Evolutionary conservation across 2,329 filamentous ascomycete genomes (phyloP), one percentile per base, ranked within the genome.

Genomic region (Fusarium austroafricanum): DNA sequence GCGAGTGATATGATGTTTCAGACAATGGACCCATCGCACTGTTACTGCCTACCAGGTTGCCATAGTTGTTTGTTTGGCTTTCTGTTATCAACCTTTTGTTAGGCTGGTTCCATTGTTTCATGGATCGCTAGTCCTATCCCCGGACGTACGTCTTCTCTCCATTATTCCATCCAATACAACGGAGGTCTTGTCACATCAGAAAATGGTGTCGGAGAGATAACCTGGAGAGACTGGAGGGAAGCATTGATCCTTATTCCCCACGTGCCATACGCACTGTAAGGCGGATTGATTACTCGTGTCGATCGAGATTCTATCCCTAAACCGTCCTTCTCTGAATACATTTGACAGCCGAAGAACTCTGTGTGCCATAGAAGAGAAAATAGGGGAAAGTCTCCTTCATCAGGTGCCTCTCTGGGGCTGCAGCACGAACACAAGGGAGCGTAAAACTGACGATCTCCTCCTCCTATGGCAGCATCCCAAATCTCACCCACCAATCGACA

Each of bases 381-480:
- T 18, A 56, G 40, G n/a, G 51, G 56, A 70, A 65, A 61, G 14
- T 38, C 26, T 65, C 61, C 29, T 55, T 52, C 47, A 52, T 68
- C 63, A 70, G 63, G 59, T 61, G 63, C 55, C 63, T 55, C 53
- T 44, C 39, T 46, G 29, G 50, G 37, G 54, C 56, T 67, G 66
- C 66, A 69, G 54, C 38, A 62, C 46, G 60, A 70, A 63, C 66
- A 55, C 50, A 38, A 62, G 49, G 47, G 50, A 64, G 56, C 29
- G 53, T 49, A 50, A 62, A 68, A 61, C 68, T 68, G 71, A 63
- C 70, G 70, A 72, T 72, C 66, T 67, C 50, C 44, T 47, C 60
- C 63, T 54, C 55, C 50, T 58, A 43, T 68, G 59, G 67, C 56
- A 55, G 63, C 70, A 62, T 68, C 55, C 42, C 43, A 54, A 51